phyloP scores from a whole-genome alignment of 2,329 filamentous ascomycete species.

The Lachnellula arida region DNA sequence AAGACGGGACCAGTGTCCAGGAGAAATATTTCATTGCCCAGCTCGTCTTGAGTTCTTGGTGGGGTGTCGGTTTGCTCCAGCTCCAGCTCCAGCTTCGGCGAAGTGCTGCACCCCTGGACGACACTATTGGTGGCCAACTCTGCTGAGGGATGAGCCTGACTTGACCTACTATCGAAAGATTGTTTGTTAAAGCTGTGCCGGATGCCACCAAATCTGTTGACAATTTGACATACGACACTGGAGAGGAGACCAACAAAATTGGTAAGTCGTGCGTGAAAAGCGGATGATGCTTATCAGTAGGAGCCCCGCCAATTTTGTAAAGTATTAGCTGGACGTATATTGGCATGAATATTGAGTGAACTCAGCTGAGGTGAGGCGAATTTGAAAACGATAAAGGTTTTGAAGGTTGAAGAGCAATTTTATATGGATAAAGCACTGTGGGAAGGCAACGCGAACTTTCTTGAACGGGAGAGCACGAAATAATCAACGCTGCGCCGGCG shows the following conservation, averaged over 20 bases:
- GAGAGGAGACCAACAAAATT: not conserved
- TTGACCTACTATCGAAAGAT: not conserved
- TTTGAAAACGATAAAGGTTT: not conserved
- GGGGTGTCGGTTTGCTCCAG: not conserved
- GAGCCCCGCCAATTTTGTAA: not conserved
- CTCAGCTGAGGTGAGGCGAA: not conserved
- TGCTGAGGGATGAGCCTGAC: not conserved
- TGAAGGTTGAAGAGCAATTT: not conserved
- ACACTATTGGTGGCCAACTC: not conserved
- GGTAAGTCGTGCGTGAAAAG: not conserved
- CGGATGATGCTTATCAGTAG: not conserved
- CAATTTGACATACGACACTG: not conserved
- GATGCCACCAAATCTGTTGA: conserved; percentile 4
- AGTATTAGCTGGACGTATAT: not conserved
- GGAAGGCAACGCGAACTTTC: not conserved
- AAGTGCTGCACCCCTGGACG: not conserved
- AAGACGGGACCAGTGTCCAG: not conserved
- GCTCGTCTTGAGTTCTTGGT: too few species aligned
- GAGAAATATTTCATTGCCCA: not conserved
- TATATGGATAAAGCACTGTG: not conserved
- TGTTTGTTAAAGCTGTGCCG: conserved; percentile 7
- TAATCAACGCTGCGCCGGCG: not conserved
- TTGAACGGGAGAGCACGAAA: not conserved
- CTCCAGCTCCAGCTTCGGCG: not conserved
- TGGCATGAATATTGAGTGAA: not conserved